A percentile compares a stretch with the other conserved stretches of the same genome.
phyloP scores from a whole-genome alignment of 169 alveolate species.

The Pseudocohnilembus persalinus region DNA sequence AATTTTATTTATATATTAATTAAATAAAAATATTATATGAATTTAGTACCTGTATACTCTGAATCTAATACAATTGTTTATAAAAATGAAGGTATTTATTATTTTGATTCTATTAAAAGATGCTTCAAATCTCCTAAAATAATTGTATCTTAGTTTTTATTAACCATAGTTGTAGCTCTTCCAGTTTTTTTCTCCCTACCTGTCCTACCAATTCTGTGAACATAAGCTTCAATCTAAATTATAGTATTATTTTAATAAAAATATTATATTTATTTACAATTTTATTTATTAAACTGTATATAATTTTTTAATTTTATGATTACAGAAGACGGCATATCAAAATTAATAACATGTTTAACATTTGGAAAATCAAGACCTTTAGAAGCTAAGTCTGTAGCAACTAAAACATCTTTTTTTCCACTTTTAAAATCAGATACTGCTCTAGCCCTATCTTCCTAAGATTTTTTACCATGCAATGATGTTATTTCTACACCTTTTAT shows the following conservation, averaged over 20 bases:
- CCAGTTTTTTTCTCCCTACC: constrained; percentile 81
- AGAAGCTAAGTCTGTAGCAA: constrained; percentile 81
- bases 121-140: constrained; percentile 53
- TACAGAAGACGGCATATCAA: constrained; percentile 69
- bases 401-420: constrained; percentile 62
- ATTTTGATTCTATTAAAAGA: constrained; percentile 39
- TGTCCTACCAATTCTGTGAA: constrained; percentile 84
- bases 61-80: constrained; percentile 29
- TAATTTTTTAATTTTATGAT: background rate
- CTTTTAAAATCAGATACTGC: constrained; percentile 58
- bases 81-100: constrained; percentile 34
- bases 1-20: too few species aligned
- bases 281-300: background rate
- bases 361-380: constrained; percentile 73
- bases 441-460: constrained; percentile 53
- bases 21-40: too few species aligned
- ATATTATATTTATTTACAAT: background rate
- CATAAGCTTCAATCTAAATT: constrained; percentile 57
- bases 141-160: constrained; percentile 42
- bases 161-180: constrained; percentile 57
- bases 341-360: constrained; percentile 72
- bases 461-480: constrained; percentile 69
- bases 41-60: constrained; percentile 5
- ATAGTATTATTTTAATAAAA: background rate
- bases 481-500: constrained; percentile 48